A percentile compares a stretch with the other conserved stretches of the same genome.
These are phyloP conservation scores for Rubroshorea leprosula DNA, from an alignment of 345 rosid genomes.

Conservation along the genomic window DNA sequence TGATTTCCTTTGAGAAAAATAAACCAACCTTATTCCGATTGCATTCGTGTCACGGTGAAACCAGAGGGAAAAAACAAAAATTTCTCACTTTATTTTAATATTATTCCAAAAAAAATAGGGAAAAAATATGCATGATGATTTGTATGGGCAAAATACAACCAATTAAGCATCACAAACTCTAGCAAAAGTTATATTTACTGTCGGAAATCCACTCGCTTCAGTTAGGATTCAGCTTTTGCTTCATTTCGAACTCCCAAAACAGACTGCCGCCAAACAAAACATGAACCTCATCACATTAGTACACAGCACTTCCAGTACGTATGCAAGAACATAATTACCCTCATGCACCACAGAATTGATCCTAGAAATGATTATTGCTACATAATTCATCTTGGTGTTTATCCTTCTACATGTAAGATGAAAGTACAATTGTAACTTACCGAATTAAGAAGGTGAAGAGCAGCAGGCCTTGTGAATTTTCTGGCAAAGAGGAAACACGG, in stretches of 20 bases:
- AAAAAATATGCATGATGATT: no score
- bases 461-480: conserved; percentile 93
- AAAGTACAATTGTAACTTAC: conserved; percentile 34
- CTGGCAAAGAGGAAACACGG: conserved; percentile 89
- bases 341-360: no score
- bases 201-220: neutral
- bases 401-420: no score
- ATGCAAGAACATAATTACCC: no score
- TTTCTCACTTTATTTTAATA: no score
- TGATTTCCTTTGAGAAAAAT: no score
- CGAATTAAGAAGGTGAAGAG: conserved; percentile 65
- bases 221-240: conserved; percentile 7
- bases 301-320: neutral
- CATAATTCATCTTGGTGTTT: no score
- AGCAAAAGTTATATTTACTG: conserved; percentile 2
- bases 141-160: conserved; percentile 4
- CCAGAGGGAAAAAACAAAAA: no score
- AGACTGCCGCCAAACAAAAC: conserved; percentile 11
- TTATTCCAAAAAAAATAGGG: no score
- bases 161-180: conserved; percentile 17
- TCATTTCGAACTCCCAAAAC: conserved; percentile 12
- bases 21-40: no score
- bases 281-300: neutral
- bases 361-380: no score
- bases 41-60: no score